Evolutionary conservation across 2,329 filamentous ascomycete species (phyloP).

Genomic region (Clarireedia monteithiana): DNA sequence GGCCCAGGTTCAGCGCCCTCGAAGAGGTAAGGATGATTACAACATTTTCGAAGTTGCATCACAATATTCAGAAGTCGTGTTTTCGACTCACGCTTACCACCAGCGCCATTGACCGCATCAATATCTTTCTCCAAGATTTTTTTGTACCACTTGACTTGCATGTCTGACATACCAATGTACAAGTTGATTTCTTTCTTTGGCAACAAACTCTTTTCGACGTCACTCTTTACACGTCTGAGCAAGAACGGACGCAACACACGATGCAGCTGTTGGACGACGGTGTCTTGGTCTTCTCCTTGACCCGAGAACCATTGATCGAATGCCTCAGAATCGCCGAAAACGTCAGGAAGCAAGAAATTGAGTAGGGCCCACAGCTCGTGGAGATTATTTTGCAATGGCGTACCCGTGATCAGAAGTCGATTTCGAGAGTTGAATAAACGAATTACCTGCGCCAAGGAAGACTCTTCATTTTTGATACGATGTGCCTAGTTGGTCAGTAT

Average conservation of each 20-base stretch:
- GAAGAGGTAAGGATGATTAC: slow-evolving; percentile 96
- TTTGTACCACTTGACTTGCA: slow-evolving; percentile 99
- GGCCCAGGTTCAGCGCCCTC: slow-evolving; percentile 95
- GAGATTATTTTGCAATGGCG: slow-evolving; percentile 93
- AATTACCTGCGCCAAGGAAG: slow-evolving; percentile 91
- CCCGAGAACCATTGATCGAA: slow-evolving; percentile 98
- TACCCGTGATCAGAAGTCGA: slow-evolving; percentile 90
- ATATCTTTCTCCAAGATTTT: slow-evolving; percentile 99
- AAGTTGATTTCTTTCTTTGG: slow-evolving; percentile 97
- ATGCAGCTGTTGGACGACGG: slow-evolving; percentile 91
- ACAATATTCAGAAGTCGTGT: slow-evolving; percentile 96
- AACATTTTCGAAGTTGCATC: slow-evolving; percentile 98
- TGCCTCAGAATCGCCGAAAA: slow-evolving; percentile 92
- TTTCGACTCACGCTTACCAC: slow-evolving; percentile 95
- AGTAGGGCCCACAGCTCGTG: slow-evolving; percentile 96
- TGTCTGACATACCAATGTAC: slow-evolving; percentile 97
- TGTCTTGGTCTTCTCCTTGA: slow-evolving; percentile 85
- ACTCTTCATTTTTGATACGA: slow-evolving; percentile 99
- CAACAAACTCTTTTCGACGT: slow-evolving; percentile 94
- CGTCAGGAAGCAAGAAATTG: slow-evolving; percentile 95
- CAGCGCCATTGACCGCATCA: slow-evolving; percentile 93
- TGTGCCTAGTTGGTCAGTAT: slow-evolving; percentile 48
- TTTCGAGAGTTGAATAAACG: slow-evolving; percentile 94
- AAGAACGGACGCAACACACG: slow-evolving; percentile 89
- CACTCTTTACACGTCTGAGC: slow-evolving; percentile 89